These are phyloP conservation scores for Pythium chondricola DNA, from an alignment of 352 stramenopile species.

Conservation along the genomic window DNA sequence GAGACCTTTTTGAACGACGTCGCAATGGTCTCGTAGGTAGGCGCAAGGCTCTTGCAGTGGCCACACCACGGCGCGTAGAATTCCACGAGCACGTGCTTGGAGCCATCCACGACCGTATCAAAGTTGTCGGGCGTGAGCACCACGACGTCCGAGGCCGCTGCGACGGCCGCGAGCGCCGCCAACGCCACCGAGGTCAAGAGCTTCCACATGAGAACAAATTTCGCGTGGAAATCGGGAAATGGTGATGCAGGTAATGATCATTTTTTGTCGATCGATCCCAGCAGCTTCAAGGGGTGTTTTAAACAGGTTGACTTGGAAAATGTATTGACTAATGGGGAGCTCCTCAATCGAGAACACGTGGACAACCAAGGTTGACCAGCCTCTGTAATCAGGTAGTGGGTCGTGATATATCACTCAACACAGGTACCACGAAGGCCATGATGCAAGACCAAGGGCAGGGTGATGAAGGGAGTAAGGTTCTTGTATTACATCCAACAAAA, in stretches of 20 bases:
- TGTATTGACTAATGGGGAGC: conserved; percentile 13
- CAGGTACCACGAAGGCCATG: too few relatives aligned
- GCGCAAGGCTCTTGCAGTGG: conserved; percentile 66
- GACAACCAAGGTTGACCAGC: conserved; percentile 10
- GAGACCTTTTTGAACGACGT: conserved; percentile 82
- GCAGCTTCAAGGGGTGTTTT: conserved; percentile 20
- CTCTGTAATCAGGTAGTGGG: conserved; percentile 12
- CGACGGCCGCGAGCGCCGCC: conserved; percentile 41
- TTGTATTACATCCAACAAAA: conserved; percentile 18
- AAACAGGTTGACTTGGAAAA: conserved; percentile 28
- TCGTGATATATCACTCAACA: neutral
- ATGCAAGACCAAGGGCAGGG: neutral
- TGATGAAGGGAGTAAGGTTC: neutral
- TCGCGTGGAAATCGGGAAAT: conserved; percentile 23
- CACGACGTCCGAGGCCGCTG: conserved; percentile 60
- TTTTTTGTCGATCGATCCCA: neutral
- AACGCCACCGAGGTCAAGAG: conserved; percentile 36
- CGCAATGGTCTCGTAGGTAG: conserved; percentile 81
- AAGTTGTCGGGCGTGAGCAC: conserved; percentile 83
- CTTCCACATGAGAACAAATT: conserved; percentile 72
- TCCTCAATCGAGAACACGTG: conserved; percentile 22
- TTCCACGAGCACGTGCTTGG: conserved; percentile 72
- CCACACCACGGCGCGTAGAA: conserved; percentile 50
- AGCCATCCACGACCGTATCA: conserved; percentile 72
- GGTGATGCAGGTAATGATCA: neutral